Base-by-base conservation (phyloP, 1,284 basidiomycete species). In the Porogramme epimiltina region DNA sequence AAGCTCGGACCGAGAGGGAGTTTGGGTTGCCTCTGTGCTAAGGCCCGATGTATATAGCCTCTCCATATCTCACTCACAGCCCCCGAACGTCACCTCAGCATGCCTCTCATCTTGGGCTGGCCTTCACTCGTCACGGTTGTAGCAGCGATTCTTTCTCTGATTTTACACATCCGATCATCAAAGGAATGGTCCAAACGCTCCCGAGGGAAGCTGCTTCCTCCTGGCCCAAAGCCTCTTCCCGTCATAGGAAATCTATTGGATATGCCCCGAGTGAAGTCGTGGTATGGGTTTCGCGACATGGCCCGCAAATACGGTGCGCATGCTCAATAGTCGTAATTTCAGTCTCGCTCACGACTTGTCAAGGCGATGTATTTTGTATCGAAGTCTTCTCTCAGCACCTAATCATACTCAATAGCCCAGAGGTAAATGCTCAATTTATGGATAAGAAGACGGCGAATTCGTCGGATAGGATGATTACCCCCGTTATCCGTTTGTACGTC, bases 201-300 rank as follows among this genome's bases (percentile, higher is more conserved):
- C 16, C 45, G 45, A 13, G 25, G 37, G 16, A 28, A 26, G 8
- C 47, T 40, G 3, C 47, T 42, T 20, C 39, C 47, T 8, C 47
- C 47, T 3, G 47, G 39, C 22, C 47, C 47, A 1, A 47, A 20
- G 19, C 37, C 37, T 20, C 24, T 47, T 16, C 45, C 37, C 3
- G 18, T 47, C 18, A 24, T 48, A 10, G 47, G 28, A 11, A 48
- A 48, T 42, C 20, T 48, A 16, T 11, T 48, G 9, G 47, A 48
- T 31, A 41, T 40, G 31, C 47, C 47, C 3, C 34, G 18, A 11
- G 16, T 2, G 10, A 34, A 42, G 19, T 40, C 39, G 18, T 36
- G 47, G 39, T n/a, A 25, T 10, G 31, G 24, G 18, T 33, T 42
- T 11, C 25, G 47, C n/a, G 47, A 48, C 33, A 48, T 48, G 47